Evolutionary conservation across 345 rosid genomes (phyloP).

Genomic region (Hibiscus syriacus): DNA sequence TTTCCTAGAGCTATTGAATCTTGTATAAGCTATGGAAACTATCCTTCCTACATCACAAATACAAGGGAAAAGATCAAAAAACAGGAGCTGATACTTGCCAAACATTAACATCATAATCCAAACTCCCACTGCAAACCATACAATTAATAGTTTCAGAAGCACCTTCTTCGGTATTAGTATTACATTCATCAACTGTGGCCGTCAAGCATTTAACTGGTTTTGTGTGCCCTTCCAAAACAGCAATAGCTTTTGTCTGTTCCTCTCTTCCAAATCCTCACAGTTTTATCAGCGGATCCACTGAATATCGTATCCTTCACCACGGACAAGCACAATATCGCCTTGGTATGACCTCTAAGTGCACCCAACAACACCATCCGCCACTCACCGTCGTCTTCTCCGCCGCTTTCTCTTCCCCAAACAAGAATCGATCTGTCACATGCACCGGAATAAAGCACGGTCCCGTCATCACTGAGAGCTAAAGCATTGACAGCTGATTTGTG

Average conservation of each 20-base stretch:
- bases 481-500: constrained; percentile 71
- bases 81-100: constrained; percentile 29
- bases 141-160: constrained; percentile 19
- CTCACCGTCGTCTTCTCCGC: not conserved
- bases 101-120: constrained; percentile 53
- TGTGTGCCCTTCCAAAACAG: constrained; percentile 56
- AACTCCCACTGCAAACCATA: constrained; percentile 60
- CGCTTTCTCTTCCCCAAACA: constrained; percentile 48
- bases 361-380: constrained; percentile 44
- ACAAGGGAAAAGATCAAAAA: not conserved
- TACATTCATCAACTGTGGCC: constrained; percentile 11
- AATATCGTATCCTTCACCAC: constrained; percentile 38
- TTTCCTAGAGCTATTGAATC: not conserved
- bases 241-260: constrained; percentile 23
- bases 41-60: too few species aligned
- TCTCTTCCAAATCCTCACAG: constrained; percentile 18
- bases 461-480: constrained; percentile 49
- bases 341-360: constrained; percentile 65
- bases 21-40: not conserved
- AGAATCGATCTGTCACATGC: constrained; percentile 70
- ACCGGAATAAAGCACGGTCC: constrained; percentile 59
- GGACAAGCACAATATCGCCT: constrained; percentile 60
- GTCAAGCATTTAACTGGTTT: constrained; percentile 62
- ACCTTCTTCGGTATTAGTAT: not conserved
- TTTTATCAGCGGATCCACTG: constrained; percentile 73